A percentile compares a stretch with the other conserved stretches of the same genome.
phyloP scores from a whole-genome alignment of 2,329 filamentous ascomycete genomes.

The Neopestalotiopsis clavispora region DNA sequence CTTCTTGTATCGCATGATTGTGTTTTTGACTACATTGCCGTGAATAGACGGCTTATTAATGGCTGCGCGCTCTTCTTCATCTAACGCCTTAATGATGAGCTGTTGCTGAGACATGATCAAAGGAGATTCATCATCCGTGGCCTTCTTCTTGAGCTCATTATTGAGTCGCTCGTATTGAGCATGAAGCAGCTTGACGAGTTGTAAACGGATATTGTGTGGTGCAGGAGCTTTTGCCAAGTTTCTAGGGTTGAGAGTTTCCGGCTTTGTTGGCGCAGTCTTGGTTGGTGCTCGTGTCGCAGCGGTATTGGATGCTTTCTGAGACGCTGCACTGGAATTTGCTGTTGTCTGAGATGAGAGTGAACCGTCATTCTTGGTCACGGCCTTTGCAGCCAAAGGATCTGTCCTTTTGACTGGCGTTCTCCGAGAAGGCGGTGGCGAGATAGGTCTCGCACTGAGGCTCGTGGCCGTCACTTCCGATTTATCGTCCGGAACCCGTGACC shows the following conservation, averaged over 20 bases:
- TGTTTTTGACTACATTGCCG: constrained; percentile 81
- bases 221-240: constrained; percentile 64
- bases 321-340: neutral
- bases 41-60: constrained; percentile 74
- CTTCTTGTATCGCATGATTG: constrained; percentile 75
- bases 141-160: constrained; percentile 58
- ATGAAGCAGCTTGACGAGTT: constrained; percentile 67
- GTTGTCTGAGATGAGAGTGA: neutral
- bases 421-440: constrained; percentile 17
- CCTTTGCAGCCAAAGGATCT: neutral
- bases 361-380: neutral
- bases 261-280: constrained; percentile 33
- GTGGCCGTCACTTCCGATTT: neutral
- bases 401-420: neutral
- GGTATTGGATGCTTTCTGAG: constrained; percentile 14
- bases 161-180: constrained; percentile 72
- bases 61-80: constrained; percentile 80
- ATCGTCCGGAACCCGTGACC: neutral
- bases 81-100: constrained; percentile 70
- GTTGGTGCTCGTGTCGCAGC: constrained; percentile 7
- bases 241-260: constrained; percentile 70
- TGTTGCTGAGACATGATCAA: constrained; percentile 67
- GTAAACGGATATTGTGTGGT: constrained; percentile 59
- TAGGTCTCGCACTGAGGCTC: constrained; percentile 4
- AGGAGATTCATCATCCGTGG: constrained; percentile 52